phyloP scores from a whole-genome alignment of 495 filamentous ascomycete species.

The Daldinia grandis region DNA sequence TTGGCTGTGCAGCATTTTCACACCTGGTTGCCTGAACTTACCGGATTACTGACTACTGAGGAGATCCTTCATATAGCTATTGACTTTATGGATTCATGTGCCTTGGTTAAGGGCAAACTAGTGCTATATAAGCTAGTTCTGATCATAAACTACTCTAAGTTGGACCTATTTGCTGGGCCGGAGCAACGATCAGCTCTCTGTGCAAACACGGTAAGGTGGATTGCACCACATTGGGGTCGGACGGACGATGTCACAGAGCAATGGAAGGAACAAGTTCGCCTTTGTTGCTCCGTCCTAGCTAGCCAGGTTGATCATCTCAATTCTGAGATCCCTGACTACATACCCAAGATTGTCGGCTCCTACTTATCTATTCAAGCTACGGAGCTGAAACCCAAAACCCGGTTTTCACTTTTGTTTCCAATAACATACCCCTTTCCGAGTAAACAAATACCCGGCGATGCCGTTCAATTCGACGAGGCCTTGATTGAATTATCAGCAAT shows the following conservation, averaged over 20 bases:
- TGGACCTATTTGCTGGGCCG: constrained; percentile 78
- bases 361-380: constrained; percentile 78
- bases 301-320: constrained; percentile 80
- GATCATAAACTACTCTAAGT: constrained; percentile 85
- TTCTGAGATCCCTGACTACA: constrained; percentile 83
- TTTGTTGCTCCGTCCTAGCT: constrained; percentile 90
- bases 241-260: constrained; percentile 76
- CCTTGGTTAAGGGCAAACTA: constrained; percentile 87
- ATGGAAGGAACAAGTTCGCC: constrained; percentile 90
- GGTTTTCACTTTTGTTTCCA: constrained; percentile 87
- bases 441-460: constrained; percentile 65
- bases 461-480: constrained; percentile 81
- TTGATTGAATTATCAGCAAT: constrained; percentile 89
- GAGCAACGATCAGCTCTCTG: constrained; percentile 77
- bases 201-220: constrained; percentile 86
- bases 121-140: constrained; percentile 93
- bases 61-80: constrained; percentile 92
- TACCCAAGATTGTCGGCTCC: constrained; percentile 89
- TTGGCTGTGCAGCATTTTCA: constrained; percentile 97
- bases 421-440: constrained; percentile 88
- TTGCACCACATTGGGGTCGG: constrained; percentile 92
- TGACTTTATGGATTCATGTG: constrained; percentile 92
- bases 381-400: constrained; percentile 69
- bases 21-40: constrained; percentile 90
- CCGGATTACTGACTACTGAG: constrained; percentile 74